These are phyloP conservation scores for Lathyrus aphaca DNA, from an alignment of 306 rosid genomes.

Conservation along the genomic window DNA sequence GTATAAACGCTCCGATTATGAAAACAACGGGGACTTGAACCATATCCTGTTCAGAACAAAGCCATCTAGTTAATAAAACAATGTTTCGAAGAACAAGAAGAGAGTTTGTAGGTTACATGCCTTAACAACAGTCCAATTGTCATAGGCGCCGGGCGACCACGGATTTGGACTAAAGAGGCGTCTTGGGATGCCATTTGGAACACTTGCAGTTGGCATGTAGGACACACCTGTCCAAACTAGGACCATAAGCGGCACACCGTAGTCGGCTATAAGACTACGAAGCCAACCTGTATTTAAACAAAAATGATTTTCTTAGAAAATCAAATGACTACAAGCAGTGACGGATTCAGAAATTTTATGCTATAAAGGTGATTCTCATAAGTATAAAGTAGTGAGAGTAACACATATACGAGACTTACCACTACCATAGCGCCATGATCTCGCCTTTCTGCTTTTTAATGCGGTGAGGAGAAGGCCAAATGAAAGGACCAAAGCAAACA, in stretches of 20 bases:
- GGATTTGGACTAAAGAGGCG: slow-evolving; percentile 98
- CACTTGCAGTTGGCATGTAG: slow-evolving; percentile 71
- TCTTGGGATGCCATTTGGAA: slow-evolving; percentile 89
- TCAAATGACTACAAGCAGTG: background rate
- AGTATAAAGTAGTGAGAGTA: background rate
- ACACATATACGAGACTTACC: slow-evolving; percentile 53
- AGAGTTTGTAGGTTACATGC: slow-evolving; percentile 47
- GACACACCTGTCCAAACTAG: slow-evolving; percentile 91
- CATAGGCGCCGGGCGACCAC: slow-evolving; percentile 98
- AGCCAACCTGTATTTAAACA: slow-evolving; percentile 65
- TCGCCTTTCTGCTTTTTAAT: slow-evolving; percentile 85
- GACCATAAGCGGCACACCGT: slow-evolving; percentile 97
- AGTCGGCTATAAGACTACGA: slow-evolving; percentile 90
- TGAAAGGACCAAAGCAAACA: slow-evolving; percentile 96
- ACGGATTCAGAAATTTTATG: background rate
- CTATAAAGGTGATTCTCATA: background rate
- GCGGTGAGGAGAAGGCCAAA: slow-evolving; percentile 97
- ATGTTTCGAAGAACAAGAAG: background rate
- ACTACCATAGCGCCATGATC: slow-evolving; percentile 95
- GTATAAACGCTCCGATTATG: slow-evolving; percentile 95
- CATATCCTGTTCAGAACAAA: slow-evolving; percentile 72
- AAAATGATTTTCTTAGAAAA: background rate
- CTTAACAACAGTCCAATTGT: slow-evolving; percentile 94
- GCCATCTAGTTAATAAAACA: slow-evolving; percentile 12
- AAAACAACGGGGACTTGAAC: slow-evolving; percentile 74